Evolutionary conservation across 2,329 filamentous ascomycete species (phyloP), one percentile per base, ranked within the genome.

Genomic region (Ascochyta clinopodiicola): DNA sequence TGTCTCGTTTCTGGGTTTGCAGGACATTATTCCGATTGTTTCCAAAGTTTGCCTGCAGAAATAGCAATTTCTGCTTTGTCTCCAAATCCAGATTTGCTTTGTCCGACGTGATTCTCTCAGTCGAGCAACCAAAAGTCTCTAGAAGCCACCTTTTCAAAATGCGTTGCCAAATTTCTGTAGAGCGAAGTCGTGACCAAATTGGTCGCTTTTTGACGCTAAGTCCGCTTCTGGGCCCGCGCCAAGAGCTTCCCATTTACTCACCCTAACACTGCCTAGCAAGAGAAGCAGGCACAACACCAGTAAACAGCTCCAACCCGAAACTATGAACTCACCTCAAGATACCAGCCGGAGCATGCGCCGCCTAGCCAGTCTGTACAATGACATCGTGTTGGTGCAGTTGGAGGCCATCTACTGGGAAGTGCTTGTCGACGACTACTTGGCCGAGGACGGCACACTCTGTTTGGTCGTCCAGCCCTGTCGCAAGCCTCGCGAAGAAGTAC

Each of bases 171-270:
- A 21, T 13, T n/a, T 17, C 34, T 25, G 44, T 48, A 10, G 48
- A 54, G 8, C 25, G 15, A 15, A n/a, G 27, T 38, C n/a, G 40
- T 4, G 13, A 21, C 15, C 25, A 19, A 25, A 32, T 29, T 27
- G 39, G 3, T 35, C 24, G 34, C 12, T 13, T 17, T 54, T 48
- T 27, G 21, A 21, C 51, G 44, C 44, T 44, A 48, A 54, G 44
- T 48, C 51, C 25, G 34, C 6, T 37, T 31, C 22, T n/a, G 31
- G 36, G 8, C 35, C 31, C 31, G 15, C 38, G 47, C 47, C 47
- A 50, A 50, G 51, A 35, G n/a, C 19, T 10, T 8, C 44, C 44
- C 32, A 36, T n/a, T 32, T 19, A 19, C 25, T 39, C 32, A 54
- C 44, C 34, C 48, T 27, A 2, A 32, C 36, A 19, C 7, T 21